These are phyloP conservation scores for Nicotiana otophora DNA, from an alignment of 257 asterid species.

Conservation along the genomic window DNA sequence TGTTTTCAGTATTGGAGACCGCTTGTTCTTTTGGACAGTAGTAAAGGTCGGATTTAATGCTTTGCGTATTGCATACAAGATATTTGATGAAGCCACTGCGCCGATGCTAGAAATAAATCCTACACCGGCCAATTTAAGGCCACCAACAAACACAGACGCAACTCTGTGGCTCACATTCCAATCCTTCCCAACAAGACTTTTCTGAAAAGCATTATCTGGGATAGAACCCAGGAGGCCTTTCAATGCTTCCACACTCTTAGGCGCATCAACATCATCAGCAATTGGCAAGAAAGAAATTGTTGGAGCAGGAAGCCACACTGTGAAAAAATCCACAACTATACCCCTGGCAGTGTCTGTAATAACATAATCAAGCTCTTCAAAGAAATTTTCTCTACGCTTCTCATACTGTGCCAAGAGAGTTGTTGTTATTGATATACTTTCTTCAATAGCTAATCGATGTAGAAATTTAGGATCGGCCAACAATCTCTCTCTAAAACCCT, in stretches of 20 bases:
- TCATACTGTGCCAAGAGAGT: slow-evolving; percentile 86
- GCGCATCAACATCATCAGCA: slow-evolving; percentile 32
- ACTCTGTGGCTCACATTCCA: slow-evolving; percentile 82
- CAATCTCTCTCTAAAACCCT: slow-evolving; percentile 93
- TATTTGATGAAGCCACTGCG: slow-evolving; percentile 87
- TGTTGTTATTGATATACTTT: slow-evolving; percentile 86
- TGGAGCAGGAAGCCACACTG: slow-evolving; percentile 99
- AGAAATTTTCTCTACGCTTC: slow-evolving; percentile 74
- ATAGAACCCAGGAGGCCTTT: slow-evolving; percentile 87
- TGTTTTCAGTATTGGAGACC: slow-evolving; percentile 88
- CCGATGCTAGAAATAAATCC: slow-evolving; percentile 93
- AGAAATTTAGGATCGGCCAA: slow-evolving; percentile 93
- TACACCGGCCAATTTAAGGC: slow-evolving; percentile 83
- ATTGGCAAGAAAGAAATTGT: slow-evolving; percentile 67
- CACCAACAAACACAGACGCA: slow-evolving; percentile 82
- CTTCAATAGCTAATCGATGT: slow-evolving; percentile 90
- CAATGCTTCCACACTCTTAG: slow-evolving; percentile 61
- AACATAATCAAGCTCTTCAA: slow-evolving; percentile 88
- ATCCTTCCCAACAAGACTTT: slow-evolving; percentile 62
- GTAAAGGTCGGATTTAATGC: slow-evolving; percentile 48
- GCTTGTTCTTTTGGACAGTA: slow-evolving; percentile 39
- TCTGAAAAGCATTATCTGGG: slow-evolving; percentile 96
- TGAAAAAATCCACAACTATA: slow-evolving; percentile 81
- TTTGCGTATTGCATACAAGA: slow-evolving; percentile 43
- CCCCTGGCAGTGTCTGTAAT: slow-evolving; percentile 78